Base-by-base conservation (phyloP, 2,329 filamentous ascomycete species). In the Sclerotinia minor region DNA sequence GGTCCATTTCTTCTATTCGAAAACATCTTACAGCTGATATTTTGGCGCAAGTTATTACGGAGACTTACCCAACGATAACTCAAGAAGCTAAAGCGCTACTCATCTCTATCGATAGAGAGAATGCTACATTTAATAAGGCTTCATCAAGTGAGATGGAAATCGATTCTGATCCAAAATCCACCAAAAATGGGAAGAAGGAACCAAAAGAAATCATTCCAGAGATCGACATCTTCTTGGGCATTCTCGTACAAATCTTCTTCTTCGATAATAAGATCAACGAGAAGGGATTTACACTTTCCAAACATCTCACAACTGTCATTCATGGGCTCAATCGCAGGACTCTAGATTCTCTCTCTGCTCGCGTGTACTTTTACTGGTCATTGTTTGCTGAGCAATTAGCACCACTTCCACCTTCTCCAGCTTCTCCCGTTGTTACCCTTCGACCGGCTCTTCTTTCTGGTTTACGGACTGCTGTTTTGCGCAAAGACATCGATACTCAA, bases 351-450 rank as follows among this genome's bases (percentile, higher is more conserved):
- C 87, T 99, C 69, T 92, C 94, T 69, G 93, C 94, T 72, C 96
- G 96, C 80, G 93, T 94, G 71, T 99, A 97, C 85, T 98, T 97
- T 81, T 99, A 99, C 84, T 97, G 92, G 81, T 92, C 92, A 32
- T 84, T 98, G 75, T 98, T 98, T 83, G 92, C 90, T 81, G 95
- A 99, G 84, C 89, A 96, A 79, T 86, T 96, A 70, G 87, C 89
- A 69, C 94, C 94, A 29, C 87, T 94, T 71, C 92, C 95, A 55
- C 94, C 94, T 32, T 97, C 94, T 64, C 90, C 92, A 67, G 89
- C 92, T 75, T 96, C 94, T 8, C 90, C 93, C 4, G 87, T 97
- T 72, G 91, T 97, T 70, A 85, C 89, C 52, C 93, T 97, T 76
- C 90, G 95, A 69, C 92, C 94, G 67, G 90, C 89, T 71, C 86